Evolutionary conservation across 2,329 filamentous ascomycete genomes (phyloP).

Genomic region (Trichoderma afroharzianum): DNA sequence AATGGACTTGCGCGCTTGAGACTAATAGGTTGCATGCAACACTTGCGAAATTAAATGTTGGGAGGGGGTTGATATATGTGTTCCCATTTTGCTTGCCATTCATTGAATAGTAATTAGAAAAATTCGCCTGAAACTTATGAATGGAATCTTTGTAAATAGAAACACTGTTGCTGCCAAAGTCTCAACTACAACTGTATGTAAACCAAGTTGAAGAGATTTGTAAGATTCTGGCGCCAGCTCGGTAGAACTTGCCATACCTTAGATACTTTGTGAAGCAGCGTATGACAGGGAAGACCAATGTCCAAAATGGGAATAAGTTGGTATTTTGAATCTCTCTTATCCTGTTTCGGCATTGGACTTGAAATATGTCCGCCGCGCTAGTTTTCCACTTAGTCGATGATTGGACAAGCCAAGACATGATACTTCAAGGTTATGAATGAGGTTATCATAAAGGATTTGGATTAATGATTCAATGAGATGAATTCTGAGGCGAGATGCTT

Average conservation of each 20-base stretch:
- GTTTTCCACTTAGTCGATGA: neutral
- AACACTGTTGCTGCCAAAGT: neutral
- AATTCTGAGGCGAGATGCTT: neutral
- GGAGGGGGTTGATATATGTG: neutral
- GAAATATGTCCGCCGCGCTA: neutral
- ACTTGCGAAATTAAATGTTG: neutral
- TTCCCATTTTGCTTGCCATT: neutral
- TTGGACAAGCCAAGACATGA: neutral
- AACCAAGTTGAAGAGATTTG: neutral
- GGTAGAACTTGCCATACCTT: neutral
- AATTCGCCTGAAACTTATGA: neutral
- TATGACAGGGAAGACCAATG: neutral
- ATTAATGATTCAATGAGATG: neutral
- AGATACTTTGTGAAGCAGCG: neutral
- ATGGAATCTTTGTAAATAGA: neutral
- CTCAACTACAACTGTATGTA: neutral
- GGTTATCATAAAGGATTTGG: neutral
- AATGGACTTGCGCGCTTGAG: neutral
- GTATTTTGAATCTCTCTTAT: neutral
- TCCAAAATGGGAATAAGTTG: neutral
- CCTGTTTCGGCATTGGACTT: neutral
- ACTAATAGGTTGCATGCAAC: neutral
- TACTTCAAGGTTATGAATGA: neutral
- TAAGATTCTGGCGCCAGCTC: neutral
- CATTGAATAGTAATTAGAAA: neutral